These are phyloP conservation scores for Annulohypoxylon truncatum DNA, from an alignment of 2,329 filamentous ascomycete genomes.

Conservation along the genomic window DNA sequence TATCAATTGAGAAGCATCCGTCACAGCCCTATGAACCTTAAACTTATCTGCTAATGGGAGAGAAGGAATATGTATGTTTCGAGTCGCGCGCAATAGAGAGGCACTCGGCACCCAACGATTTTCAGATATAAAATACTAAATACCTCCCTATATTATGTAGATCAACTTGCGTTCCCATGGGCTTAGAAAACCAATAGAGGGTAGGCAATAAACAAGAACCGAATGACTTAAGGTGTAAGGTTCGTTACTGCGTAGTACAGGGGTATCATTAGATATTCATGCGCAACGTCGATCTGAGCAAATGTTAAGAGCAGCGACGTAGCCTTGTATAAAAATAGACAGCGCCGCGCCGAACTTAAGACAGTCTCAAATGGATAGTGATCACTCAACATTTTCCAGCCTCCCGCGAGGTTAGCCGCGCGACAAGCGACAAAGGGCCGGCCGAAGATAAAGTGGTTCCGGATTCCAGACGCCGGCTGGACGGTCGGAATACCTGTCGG, in stretches of 20 bases:
- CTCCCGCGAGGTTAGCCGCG: constrained; percentile 5
- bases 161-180: not conserved
- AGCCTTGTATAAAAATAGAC: constrained; percentile 28
- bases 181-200: not conserved
- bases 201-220: not conserved
- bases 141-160: too few relatives aligned
- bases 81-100: too few relatives aligned
- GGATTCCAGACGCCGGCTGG: constrained; percentile 28
- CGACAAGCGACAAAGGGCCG: constrained; percentile 13
- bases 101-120: not conserved
- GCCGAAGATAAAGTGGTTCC: constrained; percentile 20
- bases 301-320: not conserved
- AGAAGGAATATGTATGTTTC: too few relatives aligned
- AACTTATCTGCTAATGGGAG: too few relatives aligned
- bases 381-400: constrained; percentile 5
- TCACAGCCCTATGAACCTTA: too few relatives aligned
- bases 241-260: not conserved
- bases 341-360: not conserved
- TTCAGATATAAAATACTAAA: not conserved
- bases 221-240: not conserved
- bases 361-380: constrained; percentile 7
- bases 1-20: too few relatives aligned
- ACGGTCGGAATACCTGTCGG: constrained; percentile 5
- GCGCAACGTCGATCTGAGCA: not conserved
- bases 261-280: not conserved